Conservation (phyloP, 148 eudicot genomes). For the Amaranthus palmeri region DNA sequence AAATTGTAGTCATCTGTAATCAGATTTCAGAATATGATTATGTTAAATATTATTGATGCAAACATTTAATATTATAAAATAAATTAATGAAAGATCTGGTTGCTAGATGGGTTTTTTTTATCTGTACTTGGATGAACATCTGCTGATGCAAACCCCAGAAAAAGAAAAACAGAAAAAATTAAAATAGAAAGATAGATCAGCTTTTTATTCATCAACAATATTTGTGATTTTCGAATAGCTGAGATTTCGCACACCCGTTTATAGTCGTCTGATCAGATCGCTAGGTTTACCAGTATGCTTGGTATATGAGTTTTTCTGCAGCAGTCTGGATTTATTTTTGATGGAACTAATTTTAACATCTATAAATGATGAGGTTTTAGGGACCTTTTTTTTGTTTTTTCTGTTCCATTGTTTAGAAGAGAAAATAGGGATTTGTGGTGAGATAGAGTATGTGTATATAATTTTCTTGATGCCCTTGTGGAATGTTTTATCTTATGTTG, state of each 20-base stretch:
- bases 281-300: neutral
- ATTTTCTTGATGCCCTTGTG: too few species aligned
- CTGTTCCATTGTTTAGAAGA: too few species aligned
- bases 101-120: neutral
- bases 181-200: conserved; percentile 1
- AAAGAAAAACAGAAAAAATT: too few species aligned
- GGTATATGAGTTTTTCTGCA: too few species aligned
- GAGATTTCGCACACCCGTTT: neutral
- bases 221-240: conserved; percentile 1
- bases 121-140: conserved; percentile 1
- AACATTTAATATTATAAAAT: conserved; percentile 1
- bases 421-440: too few species aligned
- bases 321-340: neutral
- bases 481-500: too few species aligned
- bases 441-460: too few species aligned
- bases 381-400: too few species aligned
- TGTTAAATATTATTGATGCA: neutral
- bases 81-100: neutral
- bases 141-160: neutral
- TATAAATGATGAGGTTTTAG: too few species aligned
- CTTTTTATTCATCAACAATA: conserved; percentile 6
- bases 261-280: conserved; percentile 4
- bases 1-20: too few species aligned
- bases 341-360: neutral
- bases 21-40: too few species aligned